Base-by-base conservation (phyloP, 2,329 filamentous ascomycete genomes). In the Xylariomycetidae sp. region DNA sequence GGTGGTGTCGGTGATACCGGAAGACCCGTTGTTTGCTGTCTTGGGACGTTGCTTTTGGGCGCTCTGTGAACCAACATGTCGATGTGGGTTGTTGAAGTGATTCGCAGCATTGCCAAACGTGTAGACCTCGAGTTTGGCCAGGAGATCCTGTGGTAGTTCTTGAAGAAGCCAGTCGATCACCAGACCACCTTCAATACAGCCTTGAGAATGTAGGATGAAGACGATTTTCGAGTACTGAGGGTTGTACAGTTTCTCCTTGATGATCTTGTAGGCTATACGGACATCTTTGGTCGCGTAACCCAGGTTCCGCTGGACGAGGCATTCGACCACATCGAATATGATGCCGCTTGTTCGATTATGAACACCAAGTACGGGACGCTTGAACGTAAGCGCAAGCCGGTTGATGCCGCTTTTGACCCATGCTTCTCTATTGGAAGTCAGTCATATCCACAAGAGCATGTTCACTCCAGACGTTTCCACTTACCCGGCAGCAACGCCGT, bases 81-180 rank as follows among this genome's bases (percentile, higher is more conserved):
- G 65, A 44, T 76, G 71, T 0, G 84, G 85, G 43, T 87, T 86
- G 56, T 88, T 88, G 64, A 87, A 89, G 55, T 89, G 83, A 48
- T 86, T 86, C 0, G 85, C 81, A 0, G 83, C 84, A 37, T 76
- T 82, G 18, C 82, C 85, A 53, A 90, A 90, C 0, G 84, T 89
- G 56, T 80, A 82, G 3, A 90, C 73, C 56, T 90, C 84, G 1
- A 88, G 67, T 47, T 86, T 83, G 2, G 66, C 58, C 5, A 87
- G 62, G 4, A 81, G 60, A 41, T 80, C 70, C 37, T 79, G 75
- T 0, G 81, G 74, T 10, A 86, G 59, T 50, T 88, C 83, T 42
- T 81, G 76, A 1, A 88, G 65, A 2, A 90, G 67, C 80, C 83
- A 85, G 59, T 92, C 85, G 6, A 89, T 58, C 5, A 85, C 77